A percentile compares a stretch with the other conserved stretches of the same genome.
Conservation (phyloP, 108 stramenopile species). For the Nitzschia sp. region DNA sequence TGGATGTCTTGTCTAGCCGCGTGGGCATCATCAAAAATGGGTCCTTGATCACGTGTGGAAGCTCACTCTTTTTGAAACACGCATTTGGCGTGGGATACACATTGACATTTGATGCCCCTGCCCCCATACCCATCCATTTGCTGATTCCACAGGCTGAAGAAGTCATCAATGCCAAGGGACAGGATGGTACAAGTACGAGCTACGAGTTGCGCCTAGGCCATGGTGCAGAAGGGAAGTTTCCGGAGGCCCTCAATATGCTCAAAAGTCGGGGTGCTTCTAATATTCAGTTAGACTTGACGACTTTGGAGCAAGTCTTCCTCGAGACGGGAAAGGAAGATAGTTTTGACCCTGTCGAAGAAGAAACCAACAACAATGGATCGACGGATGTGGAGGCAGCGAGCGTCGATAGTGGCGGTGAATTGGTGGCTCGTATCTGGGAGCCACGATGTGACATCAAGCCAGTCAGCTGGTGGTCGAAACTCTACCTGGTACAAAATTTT, state of each 20-base stretch:
- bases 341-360: background rate
- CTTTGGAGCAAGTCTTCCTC: constrained; percentile 46
- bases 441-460: constrained; percentile 2
- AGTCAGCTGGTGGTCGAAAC: constrained; percentile 17
- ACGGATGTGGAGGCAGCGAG: background rate
- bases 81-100: constrained; percentile 66
- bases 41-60: constrained; percentile 61
- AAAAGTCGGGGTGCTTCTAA: constrained; percentile 7
- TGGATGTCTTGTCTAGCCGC: constrained; percentile 84
- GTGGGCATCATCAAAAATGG: constrained; percentile 90
- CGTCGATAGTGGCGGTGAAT: background rate
- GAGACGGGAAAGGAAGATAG: constrained; percentile 40
- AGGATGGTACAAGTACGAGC: background rate
- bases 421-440: constrained; percentile 26
- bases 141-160: constrained; percentile 15
- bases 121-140: background rate
- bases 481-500: constrained; percentile 23
- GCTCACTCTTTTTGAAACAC: constrained; percentile 75
- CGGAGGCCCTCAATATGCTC: constrained; percentile 17
- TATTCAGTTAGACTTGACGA: constrained; percentile 38
- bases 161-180: constrained; percentile 1
- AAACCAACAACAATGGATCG: constrained; percentile 14
- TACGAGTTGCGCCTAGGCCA: constrained; percentile 27
- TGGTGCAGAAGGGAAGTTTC: constrained; percentile 21
- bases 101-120: constrained; percentile 25